These are phyloP conservation scores for Penicillium griseofulvum DNA, from an alignment of 2,329 filamentous ascomycete species.

Conservation along the genomic window DNA sequence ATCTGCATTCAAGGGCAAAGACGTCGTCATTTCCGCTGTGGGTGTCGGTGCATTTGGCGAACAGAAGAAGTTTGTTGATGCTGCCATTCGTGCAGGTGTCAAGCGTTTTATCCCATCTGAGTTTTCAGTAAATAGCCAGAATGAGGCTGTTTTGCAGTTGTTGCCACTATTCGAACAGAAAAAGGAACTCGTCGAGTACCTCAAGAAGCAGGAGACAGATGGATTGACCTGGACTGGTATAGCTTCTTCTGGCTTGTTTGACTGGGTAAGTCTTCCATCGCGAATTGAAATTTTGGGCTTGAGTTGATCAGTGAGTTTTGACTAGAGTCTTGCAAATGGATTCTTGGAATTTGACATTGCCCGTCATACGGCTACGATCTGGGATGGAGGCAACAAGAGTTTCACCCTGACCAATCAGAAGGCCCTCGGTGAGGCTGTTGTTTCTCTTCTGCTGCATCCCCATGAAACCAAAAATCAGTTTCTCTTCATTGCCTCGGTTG, in stretches of 20 bases:
- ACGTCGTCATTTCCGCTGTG: constrained; percentile 32
- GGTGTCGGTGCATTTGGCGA: constrained; percentile 22
- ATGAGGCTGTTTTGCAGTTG: constrained; percentile 23
- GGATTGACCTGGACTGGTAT: constrained; percentile 60
- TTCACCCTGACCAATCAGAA: constrained; percentile 53
- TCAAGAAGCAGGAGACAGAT: constrained; percentile 48
- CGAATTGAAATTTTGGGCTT: background rate
- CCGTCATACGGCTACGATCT: constrained; percentile 52
- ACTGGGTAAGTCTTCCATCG: constrained; percentile 44
- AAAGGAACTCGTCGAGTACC: constrained; percentile 47
- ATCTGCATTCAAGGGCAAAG: constrained; percentile 27
- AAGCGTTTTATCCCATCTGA: constrained; percentile 36
- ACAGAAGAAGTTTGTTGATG: constrained; percentile 34
- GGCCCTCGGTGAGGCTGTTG: constrained; percentile 54
- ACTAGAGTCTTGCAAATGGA: constrained; percentile 46
- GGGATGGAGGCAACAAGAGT: constrained; percentile 55
- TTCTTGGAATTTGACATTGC: constrained; percentile 54
- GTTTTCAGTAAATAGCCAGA: constrained; percentile 30
- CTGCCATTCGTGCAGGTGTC: constrained; percentile 32
- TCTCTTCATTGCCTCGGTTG: constrained; percentile 58
- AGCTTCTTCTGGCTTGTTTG: constrained; percentile 60
- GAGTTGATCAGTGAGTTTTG: background rate
- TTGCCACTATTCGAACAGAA: constrained; percentile 28
- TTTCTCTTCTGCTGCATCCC: constrained; percentile 50
- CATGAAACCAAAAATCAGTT: constrained; percentile 58